Evolutionary conservation across 129 eudicot genomes (phyloP).

Genomic region (Centrapalus pauciflorus): DNA sequence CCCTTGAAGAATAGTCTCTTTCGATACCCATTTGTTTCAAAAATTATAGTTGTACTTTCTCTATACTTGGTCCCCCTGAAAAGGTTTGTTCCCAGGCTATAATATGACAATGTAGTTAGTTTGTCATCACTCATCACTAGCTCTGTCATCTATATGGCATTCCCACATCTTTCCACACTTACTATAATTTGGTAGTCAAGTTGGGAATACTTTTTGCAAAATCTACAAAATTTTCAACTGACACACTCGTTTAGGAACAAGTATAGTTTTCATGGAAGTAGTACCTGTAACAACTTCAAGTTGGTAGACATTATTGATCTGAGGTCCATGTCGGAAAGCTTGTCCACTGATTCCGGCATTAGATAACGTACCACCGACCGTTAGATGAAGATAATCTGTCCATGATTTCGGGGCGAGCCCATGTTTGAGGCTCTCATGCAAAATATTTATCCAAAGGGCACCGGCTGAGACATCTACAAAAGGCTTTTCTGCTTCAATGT

Average conservation of each 20-base stretch:
- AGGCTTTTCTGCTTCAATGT: conserved; percentile 36
- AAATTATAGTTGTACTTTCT: conserved; percentile 31
- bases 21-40: conserved; percentile 24
- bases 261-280: conserved; percentile 14
- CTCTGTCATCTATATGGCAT: conserved; percentile 3
- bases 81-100: conserved; percentile 12
- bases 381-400: conserved; percentile 97
- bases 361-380: conserved; percentile 96
- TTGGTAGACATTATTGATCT: conserved; percentile 82
- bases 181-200: conserved; percentile 2
- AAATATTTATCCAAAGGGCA: conserved; percentile 81
- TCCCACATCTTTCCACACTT: conserved; percentile 6
- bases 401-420: conserved; percentile 94
- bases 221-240: conserved; percentile 6
- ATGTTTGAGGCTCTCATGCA: conserved; percentile 71
- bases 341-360: conserved; percentile 97
- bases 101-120: conserved; percentile 29
- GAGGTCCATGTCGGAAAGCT: conserved; percentile 92
- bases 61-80: conserved; percentile 16
- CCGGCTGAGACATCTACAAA: conserved; percentile 90
- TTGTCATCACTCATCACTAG: conserved; percentile 34
- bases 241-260: neutral
- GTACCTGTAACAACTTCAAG: conserved; percentile 94
- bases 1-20: conserved; percentile 16
- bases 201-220: conserved; percentile 15